phyloP scores from a whole-genome alignment of 768 basidiomycete genomes.

The Termitomyces heimii region DNA sequence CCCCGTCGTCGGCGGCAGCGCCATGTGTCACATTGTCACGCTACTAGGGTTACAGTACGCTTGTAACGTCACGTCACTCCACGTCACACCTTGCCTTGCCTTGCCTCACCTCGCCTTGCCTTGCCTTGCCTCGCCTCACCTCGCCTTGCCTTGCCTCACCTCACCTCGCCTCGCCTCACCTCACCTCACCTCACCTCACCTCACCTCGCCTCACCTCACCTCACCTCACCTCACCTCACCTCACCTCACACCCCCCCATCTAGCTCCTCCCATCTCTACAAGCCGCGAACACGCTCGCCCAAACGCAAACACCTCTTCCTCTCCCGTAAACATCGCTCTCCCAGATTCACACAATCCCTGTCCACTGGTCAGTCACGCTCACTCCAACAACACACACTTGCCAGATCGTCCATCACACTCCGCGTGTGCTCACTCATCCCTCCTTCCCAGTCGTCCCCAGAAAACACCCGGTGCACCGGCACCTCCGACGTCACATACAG shows the following conservation, averaged over 20 bases:
- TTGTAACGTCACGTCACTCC: no score
- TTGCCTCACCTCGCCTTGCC: no score
- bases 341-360: constrained; percentile 72
- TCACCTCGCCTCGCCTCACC: no score
- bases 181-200: no score
- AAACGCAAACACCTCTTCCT: constrained; percentile 97
- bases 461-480: constrained; percentile 87
- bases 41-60: no score
- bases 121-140: no score
- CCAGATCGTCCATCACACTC: constrained; percentile 93
- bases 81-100: no score
- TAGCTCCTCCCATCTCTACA: constrained; percentile 86
- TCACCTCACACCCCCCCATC: constrained; percentile 52
- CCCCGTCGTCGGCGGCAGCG: constrained; percentile 20
- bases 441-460: constrained; percentile 47
- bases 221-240: no score
- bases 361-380: no score
- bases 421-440: constrained; percentile 81
- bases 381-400: no score
- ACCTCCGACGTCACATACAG: constrained; percentile 91
- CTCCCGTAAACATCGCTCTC: constrained; percentile 90
- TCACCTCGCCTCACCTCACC: no score
- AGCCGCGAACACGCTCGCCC: constrained; percentile 86
- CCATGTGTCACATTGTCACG: constrained; percentile 4
- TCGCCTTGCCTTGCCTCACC: no score